Evolutionary conservation across 192 early-diverging fungal genomes (phyloP).

Genomic region (Coemansia sp.): DNA sequence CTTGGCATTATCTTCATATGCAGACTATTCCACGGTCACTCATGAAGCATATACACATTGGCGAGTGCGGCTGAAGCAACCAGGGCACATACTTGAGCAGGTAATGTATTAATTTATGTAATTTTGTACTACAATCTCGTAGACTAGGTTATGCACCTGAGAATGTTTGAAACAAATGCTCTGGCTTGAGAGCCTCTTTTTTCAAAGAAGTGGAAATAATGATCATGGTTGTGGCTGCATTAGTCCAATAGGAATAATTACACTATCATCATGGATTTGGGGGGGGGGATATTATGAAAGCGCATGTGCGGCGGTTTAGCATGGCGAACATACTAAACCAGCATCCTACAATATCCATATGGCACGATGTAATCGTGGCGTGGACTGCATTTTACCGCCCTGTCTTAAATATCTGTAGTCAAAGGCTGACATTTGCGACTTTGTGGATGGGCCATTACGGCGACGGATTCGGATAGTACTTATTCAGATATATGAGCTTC

Average conservation of each 20-base stretch:
- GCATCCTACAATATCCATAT: not conserved
- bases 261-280: too few relatives aligned
- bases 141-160: not conserved
- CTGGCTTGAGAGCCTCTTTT: not conserved
- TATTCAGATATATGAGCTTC: conserved; percentile 32
- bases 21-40: conserved; percentile 25
- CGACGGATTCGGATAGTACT: conserved; percentile 46
- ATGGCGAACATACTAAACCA: conserved; percentile 3
- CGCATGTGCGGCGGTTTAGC: not conserved
- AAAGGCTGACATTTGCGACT: conserved; percentile 31
- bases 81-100: conserved; percentile 25
- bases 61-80: conserved; percentile 38
- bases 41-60: conserved; percentile 37
- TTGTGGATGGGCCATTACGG: conserved; percentile 27
- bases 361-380: not conserved
- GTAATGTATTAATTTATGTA: conserved; percentile 17
- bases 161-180: not conserved
- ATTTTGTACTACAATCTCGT: not conserved
- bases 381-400: not conserved
- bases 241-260: too few relatives aligned
- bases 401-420: conserved; percentile 20
- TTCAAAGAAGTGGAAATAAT: not conserved
- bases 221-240: too few relatives aligned
- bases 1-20: conserved; percentile 14
- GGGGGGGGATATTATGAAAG: not conserved